A percentile compares a stretch with the other conserved stretches of the same genome.
Conservation (phyloP, 1,284 basidiomycete species). For the Cryptococcus depauperatus region DNA sequence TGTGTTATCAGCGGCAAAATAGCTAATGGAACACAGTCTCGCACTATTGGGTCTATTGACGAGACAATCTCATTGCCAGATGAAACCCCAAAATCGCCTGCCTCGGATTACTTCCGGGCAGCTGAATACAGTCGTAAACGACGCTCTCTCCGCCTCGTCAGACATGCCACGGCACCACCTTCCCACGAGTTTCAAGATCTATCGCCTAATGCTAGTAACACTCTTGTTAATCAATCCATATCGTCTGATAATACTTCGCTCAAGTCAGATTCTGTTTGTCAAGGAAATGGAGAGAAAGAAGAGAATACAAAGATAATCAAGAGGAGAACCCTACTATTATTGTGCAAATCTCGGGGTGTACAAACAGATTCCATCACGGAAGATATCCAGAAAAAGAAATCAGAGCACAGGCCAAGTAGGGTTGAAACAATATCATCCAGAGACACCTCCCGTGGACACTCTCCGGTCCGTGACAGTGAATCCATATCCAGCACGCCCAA, state of each 20-base stretch:
- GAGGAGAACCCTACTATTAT: constrained; percentile 51
- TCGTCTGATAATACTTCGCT: constrained; percentile 15
- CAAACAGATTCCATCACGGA: constrained; percentile 57
- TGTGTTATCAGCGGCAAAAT: too few relatives aligned
- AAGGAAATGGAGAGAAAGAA: constrained; percentile 17
- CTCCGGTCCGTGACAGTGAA: constrained; percentile 6
- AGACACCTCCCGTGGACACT: constrained; percentile 12
- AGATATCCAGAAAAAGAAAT: neutral
- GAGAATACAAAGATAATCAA: constrained; percentile 26
- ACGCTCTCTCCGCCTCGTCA: constrained; percentile 28
- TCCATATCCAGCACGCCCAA: constrained; percentile 1
- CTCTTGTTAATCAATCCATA: constrained; percentile 21
- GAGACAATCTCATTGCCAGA: constrained; percentile 19
- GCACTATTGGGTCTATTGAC: constrained; percentile 34
- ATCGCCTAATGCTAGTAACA: constrained; percentile 18
- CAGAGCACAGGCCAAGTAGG: neutral
- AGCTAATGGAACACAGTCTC: constrained; percentile 7
- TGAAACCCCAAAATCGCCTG: constrained; percentile 23
- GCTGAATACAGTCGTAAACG: constrained; percentile 31
- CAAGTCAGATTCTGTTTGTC: constrained; percentile 20
- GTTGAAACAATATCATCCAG: neutral
- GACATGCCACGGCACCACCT: constrained; percentile 16
- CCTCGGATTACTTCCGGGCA: constrained; percentile 24
- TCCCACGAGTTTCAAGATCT: constrained; percentile 22
- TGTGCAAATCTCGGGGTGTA: constrained; percentile 59